Evolutionary conservation across 169 alveolate genomes (phyloP).

Genomic region (Pseudocohnilembus persalinus): DNA sequence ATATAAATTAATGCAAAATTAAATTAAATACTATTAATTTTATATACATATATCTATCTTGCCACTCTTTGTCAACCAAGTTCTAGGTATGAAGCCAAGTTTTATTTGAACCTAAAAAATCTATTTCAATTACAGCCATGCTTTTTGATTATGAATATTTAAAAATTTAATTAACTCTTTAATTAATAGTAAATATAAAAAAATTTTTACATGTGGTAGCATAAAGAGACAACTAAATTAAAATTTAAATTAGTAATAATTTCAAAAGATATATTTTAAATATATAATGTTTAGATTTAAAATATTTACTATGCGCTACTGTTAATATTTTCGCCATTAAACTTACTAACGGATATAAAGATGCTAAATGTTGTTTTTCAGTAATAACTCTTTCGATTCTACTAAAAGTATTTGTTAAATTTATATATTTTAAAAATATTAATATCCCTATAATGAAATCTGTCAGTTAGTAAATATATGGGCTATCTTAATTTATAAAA

Average conservation of each 20-base stretch:
- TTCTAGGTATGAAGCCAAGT: background rate
- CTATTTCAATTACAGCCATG: background rate
- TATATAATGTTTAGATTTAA: no score
- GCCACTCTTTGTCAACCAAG: background rate
- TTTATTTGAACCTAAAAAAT: background rate
- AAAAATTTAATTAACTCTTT: no score
- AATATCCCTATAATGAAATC: background rate
- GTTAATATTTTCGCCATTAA: background rate
- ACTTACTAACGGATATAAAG: background rate
- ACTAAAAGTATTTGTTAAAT: background rate
- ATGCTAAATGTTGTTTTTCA: background rate
- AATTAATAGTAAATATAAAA: no score
- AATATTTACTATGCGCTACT: background rate
- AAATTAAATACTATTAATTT: no score
- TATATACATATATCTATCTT: background rate
- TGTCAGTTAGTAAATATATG: background rate
- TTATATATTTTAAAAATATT: no score
- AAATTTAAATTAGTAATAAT: no score
- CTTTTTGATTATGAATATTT: background rate
- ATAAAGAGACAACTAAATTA: no score
- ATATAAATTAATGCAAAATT: no score
- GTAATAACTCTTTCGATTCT: background rate
- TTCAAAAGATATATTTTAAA: background rate
- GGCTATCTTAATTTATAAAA: background rate
- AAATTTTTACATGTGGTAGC: background rate